phyloP scores from a whole-genome alignment of 2,329 filamentous ascomycete species.

The Talaromyces sp. region DNA sequence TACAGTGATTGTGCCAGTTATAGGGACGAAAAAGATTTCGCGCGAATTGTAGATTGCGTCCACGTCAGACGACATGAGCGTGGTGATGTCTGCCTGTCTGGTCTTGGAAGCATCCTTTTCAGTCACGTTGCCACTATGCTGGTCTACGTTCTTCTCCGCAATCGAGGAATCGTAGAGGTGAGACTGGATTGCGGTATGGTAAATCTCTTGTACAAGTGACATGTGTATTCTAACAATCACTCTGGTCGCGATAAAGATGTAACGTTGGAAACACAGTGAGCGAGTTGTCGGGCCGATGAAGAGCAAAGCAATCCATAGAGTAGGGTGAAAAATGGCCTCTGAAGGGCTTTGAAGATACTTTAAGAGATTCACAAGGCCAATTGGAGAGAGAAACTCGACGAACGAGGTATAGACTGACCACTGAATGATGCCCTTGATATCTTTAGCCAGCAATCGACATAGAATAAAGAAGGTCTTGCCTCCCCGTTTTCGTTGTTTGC shows the following conservation, averaged over 20 bases:
- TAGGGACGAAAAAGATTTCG: conserved; percentile 46
- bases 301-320: conserved; percentile 52
- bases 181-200: conserved; percentile 52
- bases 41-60: conserved; percentile 51
- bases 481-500: conserved; percentile 19
- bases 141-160: conserved; percentile 1
- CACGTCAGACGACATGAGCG: conserved; percentile 57
- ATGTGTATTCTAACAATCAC: conserved; percentile 54
- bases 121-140: conserved; percentile 11
- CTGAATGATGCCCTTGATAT: conserved; percentile 23
- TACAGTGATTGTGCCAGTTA: conserved; percentile 47
- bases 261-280: conserved; percentile 53
- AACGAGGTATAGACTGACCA: conserved; percentile 21
- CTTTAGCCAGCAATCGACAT: conserved; percentile 19
- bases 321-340: conserved; percentile 44
- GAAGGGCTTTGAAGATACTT: conserved; percentile 47
- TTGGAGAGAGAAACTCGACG: conserved; percentile 51
- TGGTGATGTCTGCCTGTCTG: conserved; percentile 51
- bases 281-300: conserved; percentile 49
- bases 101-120: conserved; percentile 26
- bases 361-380: conserved; percentile 52
- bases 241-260: conserved; percentile 55
- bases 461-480: conserved; percentile 25
- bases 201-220: conserved; percentile 56
- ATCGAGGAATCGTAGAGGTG: conserved; percentile 48